Base-by-base conservation (phyloP, 345 rosid genomes). In the Boechera divaricarpa region DNA sequence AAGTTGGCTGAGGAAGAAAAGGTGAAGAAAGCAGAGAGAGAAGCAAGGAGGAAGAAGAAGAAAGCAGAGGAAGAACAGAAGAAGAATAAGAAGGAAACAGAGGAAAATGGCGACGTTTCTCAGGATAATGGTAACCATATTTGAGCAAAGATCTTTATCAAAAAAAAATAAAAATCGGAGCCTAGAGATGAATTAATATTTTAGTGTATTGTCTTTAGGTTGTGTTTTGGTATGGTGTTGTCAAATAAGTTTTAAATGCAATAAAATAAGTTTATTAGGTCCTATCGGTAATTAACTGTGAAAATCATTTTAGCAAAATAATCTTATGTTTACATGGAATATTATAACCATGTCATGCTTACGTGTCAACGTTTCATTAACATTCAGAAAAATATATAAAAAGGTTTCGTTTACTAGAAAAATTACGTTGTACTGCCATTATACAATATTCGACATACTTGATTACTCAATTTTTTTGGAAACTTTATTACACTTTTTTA, bases 1-100 rank as follows among this genome's bases (percentile, higher is more conserved):
- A 67, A 49, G 18, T 21, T 67, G 39, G 66, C 21, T 36, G 74
- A 76, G 16, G 79, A 76, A 53, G 70, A 69, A 48, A 10, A 60
- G 32, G 68, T 32, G 42, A 44, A 74, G 6, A 57, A 83, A 56
- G 76, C 44, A 16, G 67, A 33, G 5, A 21, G 10, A 10, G n/a
- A 28, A 5, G 42, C 29, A 4, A 65, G 18, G 51, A 62, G 7
- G 32, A 41, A 39, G 9, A 52, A 42, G 32, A 35, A 59, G 67
- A 72, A 51, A n/a, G 39, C 32, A 18, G 69, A 51, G 72, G 29
- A 73, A 33, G 79, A 13, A 33, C 24, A 21, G 24, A 1, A 21
- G 24, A n/a, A 9, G 41, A 29, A 18, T 39, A 7, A 49, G 28
- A n/a, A 58, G 4, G 26, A 56, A 56, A 0, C 0, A 56, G 62